Percentiles rank a stretch among this genome's conserved stretches.
Conservation (phyloP, 108 stramenopile species). For the Discostella pseudostelligera region DNA sequence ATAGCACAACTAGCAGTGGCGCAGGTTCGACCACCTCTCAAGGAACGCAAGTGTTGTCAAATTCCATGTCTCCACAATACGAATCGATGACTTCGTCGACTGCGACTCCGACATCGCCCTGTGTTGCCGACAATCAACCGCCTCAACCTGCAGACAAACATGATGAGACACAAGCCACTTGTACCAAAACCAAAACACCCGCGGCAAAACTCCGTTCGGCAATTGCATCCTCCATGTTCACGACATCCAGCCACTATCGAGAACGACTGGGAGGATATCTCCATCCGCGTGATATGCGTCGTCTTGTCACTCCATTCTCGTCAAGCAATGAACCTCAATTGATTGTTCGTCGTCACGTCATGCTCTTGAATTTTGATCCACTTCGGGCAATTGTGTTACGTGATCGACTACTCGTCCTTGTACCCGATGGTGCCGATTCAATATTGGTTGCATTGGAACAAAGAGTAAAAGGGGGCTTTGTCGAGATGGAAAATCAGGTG, state of each 20-base stretch:
- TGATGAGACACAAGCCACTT: not conserved
- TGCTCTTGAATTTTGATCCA: constrained; percentile 86
- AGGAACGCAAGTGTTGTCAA: too few relatives aligned
- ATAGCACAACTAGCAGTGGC: too few relatives aligned
- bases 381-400: constrained; percentile 79
- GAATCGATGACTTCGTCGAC: too few relatives aligned
- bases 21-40: too few relatives aligned
- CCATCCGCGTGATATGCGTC: constrained; percentile 90
- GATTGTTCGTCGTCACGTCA: constrained; percentile 84
- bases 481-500: constrained; percentile 52
- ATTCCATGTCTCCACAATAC: too few relatives aligned
- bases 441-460: constrained; percentile 68
- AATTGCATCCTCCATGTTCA: not conserved
- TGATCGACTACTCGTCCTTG: constrained; percentile 76
- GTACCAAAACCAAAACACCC: not conserved
- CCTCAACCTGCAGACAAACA: constrained; percentile 1
- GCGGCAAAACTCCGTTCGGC: not conserved
- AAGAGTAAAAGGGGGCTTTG: constrained; percentile 59
- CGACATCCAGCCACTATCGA: constrained; percentile 20
- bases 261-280: constrained; percentile 82
- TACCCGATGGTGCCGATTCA: constrained; percentile 86
- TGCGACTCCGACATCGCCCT: too few relatives aligned
- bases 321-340: constrained; percentile 82
- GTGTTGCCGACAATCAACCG: not conserved
- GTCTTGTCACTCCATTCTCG: constrained; percentile 89